Conservation (phyloP, 2,329 filamentous ascomycete species). For the Neoscytalidium dimidiatum region DNA sequence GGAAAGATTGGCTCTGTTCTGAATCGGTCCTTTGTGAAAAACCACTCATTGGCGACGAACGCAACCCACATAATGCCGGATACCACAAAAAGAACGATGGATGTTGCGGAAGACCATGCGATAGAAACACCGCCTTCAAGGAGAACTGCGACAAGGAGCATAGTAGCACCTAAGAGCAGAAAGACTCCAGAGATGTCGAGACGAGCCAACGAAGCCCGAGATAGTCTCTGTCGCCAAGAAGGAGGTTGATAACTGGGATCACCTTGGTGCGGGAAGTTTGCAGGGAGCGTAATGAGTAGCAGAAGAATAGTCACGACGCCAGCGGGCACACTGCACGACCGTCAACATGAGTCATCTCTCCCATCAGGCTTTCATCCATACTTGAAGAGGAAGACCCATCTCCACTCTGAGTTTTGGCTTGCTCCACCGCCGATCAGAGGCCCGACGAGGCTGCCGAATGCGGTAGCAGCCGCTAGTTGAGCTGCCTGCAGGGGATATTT, state of each 20-base stretch:
- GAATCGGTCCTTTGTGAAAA: neutral
- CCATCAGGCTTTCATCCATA: neutral
- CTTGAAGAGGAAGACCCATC: constrained; percentile 20
- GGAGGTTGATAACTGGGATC: neutral
- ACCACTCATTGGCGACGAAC: constrained; percentile 16
- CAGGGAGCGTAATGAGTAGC: constrained; percentile 19
- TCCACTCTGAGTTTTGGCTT: constrained; percentile 8
- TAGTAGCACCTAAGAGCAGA: constrained; percentile 15
- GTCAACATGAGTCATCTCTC: neutral
- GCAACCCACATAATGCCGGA: constrained; percentile 4
- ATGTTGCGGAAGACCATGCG: constrained; percentile 5
- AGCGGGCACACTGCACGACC: neutral
- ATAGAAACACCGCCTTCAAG: constrained; percentile 23
- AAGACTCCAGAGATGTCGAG: constrained; percentile 15
- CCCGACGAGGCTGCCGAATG: constrained; percentile 17
- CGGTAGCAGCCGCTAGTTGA: constrained; percentile 9
- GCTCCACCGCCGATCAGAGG: constrained; percentile 19
- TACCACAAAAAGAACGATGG: constrained; percentile 18
- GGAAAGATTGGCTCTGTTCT: constrained; percentile 17
- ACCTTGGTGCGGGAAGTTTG: constrained; percentile 18
- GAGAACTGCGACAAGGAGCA: constrained; percentile 12
- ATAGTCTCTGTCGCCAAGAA: neutral
- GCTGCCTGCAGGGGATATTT: constrained; percentile 14
- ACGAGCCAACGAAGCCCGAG: neutral
- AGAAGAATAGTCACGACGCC: neutral